Evolutionary conservation across 1,284 basidiomycete species (phyloP).

Genomic region (Cryptococcus sp.): DNA sequence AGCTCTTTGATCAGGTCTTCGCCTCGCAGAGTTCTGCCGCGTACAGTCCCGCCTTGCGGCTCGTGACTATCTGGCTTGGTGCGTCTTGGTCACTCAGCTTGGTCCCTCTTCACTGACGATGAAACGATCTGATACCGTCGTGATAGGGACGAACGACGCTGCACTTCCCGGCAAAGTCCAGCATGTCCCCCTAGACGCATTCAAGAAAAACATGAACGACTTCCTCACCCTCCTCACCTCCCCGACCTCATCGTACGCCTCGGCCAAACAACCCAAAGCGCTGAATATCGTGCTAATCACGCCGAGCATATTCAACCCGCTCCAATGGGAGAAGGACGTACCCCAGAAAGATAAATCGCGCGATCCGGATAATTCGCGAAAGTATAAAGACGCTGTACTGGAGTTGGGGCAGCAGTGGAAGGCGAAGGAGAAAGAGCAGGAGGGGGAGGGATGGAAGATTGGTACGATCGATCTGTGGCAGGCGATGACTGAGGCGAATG

Average conservation of each 20-base stretch:
- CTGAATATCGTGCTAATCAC: constrained; percentile 70
- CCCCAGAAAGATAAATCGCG: constrained; percentile 51
- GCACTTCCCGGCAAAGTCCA: constrained; percentile 8
- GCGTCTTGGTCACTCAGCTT: not conserved
- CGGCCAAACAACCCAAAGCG: constrained; percentile 13
- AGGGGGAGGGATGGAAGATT: constrained; percentile 55
- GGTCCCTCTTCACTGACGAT: too few relatives aligned
- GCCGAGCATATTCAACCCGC: constrained; percentile 67
- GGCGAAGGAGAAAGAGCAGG: constrained; percentile 25
- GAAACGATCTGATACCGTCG: not conserved
- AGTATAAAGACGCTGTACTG: constrained; percentile 69
- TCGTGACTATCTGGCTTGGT: constrained; percentile 47
- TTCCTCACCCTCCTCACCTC: constrained; percentile 25
- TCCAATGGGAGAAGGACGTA: constrained; percentile 58
- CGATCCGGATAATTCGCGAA: constrained; percentile 62
- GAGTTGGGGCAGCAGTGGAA: constrained; percentile 61
- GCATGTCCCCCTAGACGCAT: constrained; percentile 25
- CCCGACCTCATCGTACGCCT: constrained; percentile 2
- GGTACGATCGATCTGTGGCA: constrained; percentile 71
- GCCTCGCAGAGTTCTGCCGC: constrained; percentile 28
- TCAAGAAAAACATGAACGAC: constrained; percentile 26
- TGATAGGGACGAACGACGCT: constrained; percentile 35
- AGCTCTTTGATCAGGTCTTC: constrained; percentile 33
- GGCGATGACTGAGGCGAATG: constrained; percentile 60
- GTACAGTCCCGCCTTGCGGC: constrained; percentile 22